These are phyloP conservation scores for Zoysia japonica DNA, from an alignment of 176 grass and related monocot genomes.

Conservation along the genomic window DNA sequence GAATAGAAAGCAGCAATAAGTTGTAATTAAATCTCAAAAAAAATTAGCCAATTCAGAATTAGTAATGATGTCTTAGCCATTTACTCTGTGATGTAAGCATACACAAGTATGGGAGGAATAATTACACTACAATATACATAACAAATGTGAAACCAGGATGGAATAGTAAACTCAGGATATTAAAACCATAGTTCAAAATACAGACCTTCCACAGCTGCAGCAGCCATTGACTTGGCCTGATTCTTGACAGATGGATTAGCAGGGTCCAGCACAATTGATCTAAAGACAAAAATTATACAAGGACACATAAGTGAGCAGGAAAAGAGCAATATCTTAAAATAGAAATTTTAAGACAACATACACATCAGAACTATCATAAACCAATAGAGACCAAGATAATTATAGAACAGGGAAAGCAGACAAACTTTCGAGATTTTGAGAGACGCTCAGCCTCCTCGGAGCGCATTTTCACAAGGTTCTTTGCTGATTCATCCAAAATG, in stretches of 20 bases:
- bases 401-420: constrained; percentile 53
- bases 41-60: too few species aligned
- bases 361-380: constrained; percentile 27
- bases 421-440: constrained; percentile 94
- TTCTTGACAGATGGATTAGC: constrained; percentile 94
- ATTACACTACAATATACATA: constrained; percentile 20
- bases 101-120: not conserved
- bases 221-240: constrained; percentile 93
- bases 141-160: constrained; percentile 10
- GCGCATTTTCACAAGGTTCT: constrained; percentile 95
- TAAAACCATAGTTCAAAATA: constrained; percentile 38
- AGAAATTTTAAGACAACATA: constrained; percentile 8
- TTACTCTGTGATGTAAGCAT: too few species aligned
- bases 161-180: constrained; percentile 23
- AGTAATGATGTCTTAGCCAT: too few species aligned
- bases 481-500: constrained; percentile 92
- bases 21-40: constrained; percentile 25
- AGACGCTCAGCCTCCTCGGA: constrained; percentile 89
- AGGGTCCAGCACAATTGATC: constrained; percentile 87
- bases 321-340: constrained; percentile 32
- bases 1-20: constrained; percentile 41
- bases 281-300: constrained; percentile 44
- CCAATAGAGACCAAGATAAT: constrained; percentile 30
- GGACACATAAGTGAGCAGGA: constrained; percentile 8
- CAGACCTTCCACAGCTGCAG: constrained; percentile 83